Conservation (phyloP, 805 yeast species). For the Dipodascopsis uninucleata region DNA sequence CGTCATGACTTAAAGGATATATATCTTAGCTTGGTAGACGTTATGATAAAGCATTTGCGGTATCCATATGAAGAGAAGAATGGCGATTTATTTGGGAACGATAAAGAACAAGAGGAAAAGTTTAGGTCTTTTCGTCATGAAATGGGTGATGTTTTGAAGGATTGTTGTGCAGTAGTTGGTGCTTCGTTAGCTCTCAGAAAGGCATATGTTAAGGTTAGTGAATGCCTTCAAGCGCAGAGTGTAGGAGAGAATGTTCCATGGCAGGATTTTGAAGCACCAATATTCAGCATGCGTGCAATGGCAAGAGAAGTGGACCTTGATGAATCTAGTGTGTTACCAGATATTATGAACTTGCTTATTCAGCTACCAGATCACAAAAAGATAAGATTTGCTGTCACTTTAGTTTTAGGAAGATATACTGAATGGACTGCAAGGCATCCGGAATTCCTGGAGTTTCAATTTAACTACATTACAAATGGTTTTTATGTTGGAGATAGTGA, state of each 20-base stretch:
- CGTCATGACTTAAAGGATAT: conserved; percentile 50
- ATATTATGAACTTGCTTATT: conserved; percentile 63
- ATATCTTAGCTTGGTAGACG: conserved; percentile 54
- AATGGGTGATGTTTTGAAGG: conserved; percentile 96
- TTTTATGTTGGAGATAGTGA: conserved; percentile 47
- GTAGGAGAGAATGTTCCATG: conserved; percentile 49
- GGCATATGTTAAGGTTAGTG: conserved; percentile 61
- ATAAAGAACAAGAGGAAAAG: conserved; percentile 82
- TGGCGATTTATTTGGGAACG: conserved; percentile 55
- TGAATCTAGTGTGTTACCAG: conserved; percentile 68
- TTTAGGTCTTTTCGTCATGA: conserved; percentile 92
- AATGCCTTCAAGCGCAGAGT: conserved; percentile 36
- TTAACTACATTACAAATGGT: conserved; percentile 78
- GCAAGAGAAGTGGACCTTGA: conserved; percentile 77
- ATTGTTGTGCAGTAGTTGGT: conserved; percentile 89
- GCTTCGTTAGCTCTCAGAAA: conserved; percentile 62
- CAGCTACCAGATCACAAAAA: conserved; percentile 80
- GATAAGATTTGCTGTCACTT: conserved; percentile 85
- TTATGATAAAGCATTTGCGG: conserved; percentile 64
- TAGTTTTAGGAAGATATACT: conserved; percentile 93
- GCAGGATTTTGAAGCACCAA: conserved; percentile 88
- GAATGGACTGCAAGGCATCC: conserved; percentile 92
- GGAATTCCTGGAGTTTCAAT: conserved; percentile 72
- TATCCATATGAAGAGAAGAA: conserved; percentile 58
- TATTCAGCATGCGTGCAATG: conserved; percentile 88